Conservation (phyloP, 192 early-diverging fungal species). For the Coemansia brasiliensis region DNA sequence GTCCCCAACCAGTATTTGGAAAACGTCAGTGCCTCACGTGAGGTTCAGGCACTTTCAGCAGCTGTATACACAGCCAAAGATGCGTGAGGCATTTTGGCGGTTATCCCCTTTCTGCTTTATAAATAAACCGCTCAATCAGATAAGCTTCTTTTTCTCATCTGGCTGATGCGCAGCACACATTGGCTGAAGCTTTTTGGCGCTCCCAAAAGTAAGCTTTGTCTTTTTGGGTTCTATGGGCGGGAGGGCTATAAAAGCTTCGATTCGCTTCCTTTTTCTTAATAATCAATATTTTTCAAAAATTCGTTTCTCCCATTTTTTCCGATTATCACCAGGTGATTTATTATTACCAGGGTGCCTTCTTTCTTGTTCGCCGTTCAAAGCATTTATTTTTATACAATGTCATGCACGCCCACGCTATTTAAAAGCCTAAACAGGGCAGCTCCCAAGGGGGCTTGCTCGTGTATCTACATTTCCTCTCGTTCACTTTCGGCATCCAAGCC, state of each 20-base stretch:
- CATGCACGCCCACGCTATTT: neutral
- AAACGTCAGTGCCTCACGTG: conserved; percentile 66
- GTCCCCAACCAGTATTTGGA: conserved; percentile 74
- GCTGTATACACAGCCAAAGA: conserved; percentile 73
- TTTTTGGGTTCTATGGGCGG: neutral
- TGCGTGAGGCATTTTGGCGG: neutral
- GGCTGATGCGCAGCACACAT: neutral
- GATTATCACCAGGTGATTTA: neutral
- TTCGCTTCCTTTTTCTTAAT: neutral
- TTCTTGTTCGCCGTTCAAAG: neutral
- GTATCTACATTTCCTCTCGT: neutral
- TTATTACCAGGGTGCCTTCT: neutral
- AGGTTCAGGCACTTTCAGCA: conserved; percentile 75
- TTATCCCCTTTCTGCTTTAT: neutral
- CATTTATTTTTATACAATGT: neutral
- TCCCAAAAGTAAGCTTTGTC: neutral
- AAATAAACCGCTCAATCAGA: conserved; percentile 4
- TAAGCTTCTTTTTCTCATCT: neutral
- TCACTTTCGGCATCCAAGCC: neutral
- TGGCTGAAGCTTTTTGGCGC: neutral
- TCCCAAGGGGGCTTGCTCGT: neutral
- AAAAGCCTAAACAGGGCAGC: neutral
- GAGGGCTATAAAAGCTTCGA: neutral
- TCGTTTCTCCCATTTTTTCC: too few relatives aligned
- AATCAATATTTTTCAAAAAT: neutral